phyloP scores from a whole-genome alignment of 1,139 yeast species.

The Lizanozyma gosingica region DNA sequence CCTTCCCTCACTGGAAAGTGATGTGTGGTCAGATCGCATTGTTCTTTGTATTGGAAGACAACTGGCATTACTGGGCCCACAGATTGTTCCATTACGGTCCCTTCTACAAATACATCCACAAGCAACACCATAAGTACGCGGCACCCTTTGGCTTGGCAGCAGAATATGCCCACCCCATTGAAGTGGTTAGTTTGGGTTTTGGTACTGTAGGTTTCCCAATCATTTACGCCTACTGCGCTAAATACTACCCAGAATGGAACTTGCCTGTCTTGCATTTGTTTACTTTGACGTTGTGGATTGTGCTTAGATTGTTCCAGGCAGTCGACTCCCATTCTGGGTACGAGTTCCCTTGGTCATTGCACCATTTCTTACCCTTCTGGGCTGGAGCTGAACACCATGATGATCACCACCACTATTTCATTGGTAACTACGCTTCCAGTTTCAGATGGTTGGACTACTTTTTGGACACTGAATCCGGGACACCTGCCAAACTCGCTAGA shows the following conservation, averaged over 20 bases:
- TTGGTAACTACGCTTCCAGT: conserved; percentile 86
- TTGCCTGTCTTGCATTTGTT: conserved; percentile 70
- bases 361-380: conserved; percentile 89
- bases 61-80: conserved; percentile 96
- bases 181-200: conserved; percentile 80
- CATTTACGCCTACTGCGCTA: conserved; percentile 35
- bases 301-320: conserved; percentile 85
- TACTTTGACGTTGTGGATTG: conserved; percentile 81
- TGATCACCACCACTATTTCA: conserved; percentile 89
- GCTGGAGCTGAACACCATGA: conserved; percentile 99
- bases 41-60: conserved; percentile 80
- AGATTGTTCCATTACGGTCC: conserved; percentile 78
- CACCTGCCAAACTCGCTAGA: conserved; percentile 52
- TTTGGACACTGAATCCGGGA: conserved; percentile 77
- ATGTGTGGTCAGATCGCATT: conserved; percentile 58
- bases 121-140: conserved; percentile 93
- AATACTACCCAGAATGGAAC: conserved; percentile 27
- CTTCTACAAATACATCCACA: conserved; percentile 85
- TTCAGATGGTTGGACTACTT: conserved; percentile 92
- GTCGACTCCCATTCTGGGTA: conserved; percentile 96
- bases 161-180: conserved; percentile 93
- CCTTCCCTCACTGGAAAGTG: conserved; percentile 61
- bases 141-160: conserved; percentile 97
- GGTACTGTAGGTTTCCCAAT: conserved; percentile 95
- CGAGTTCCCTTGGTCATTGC: conserved; percentile 94